Conservation (phyloP, 768 basidiomycete genomes). For the Nidula microcarpa region DNA sequence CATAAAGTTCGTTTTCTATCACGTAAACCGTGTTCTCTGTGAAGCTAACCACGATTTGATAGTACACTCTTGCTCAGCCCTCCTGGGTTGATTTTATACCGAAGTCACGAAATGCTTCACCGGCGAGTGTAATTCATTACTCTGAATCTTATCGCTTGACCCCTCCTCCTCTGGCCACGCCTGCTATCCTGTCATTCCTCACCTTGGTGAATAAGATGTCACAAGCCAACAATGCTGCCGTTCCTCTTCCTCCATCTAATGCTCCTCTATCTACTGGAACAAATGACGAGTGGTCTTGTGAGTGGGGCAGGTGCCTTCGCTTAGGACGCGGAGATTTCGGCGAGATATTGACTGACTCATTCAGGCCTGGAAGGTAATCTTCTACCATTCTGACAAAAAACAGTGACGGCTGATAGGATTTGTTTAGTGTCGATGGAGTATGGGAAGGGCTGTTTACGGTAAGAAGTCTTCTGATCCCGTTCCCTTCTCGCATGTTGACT, state of each 20-base stretch:
- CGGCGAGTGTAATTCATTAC: constrained; percentile 35
- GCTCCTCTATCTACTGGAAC: constrained; percentile 18
- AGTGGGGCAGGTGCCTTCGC: constrained; percentile 60
- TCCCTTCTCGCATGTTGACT: neutral
- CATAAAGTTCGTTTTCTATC: constrained; percentile 37
- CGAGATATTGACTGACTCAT: constrained; percentile 39
- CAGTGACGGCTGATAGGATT: neutral
- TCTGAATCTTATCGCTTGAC: constrained; percentile 40
- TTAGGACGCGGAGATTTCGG: constrained; percentile 25
- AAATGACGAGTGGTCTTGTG: constrained; percentile 63
- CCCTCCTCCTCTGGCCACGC: constrained; percentile 61
- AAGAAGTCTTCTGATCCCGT: constrained; percentile 15
- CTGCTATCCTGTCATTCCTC: constrained; percentile 71
- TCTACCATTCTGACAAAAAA: neutral
- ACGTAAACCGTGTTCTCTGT: constrained; percentile 3
- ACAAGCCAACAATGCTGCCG: constrained; percentile 20
- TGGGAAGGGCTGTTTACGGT: constrained; percentile 84
- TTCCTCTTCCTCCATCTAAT: constrained; percentile 29
- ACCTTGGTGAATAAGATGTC: constrained; percentile 42
- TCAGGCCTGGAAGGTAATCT: constrained; percentile 54
- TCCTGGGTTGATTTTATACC: constrained; percentile 60
- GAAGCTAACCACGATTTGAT: constrained; percentile 6
- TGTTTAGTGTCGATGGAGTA: constrained; percentile 58
- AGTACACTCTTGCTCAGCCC: constrained; percentile 62
- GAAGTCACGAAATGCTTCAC: constrained; percentile 12